These are phyloP conservation scores for Aspergillus nidulans DNA, from an alignment of 495 filamentous ascomycete genomes.

Conservation along the genomic window DNA sequence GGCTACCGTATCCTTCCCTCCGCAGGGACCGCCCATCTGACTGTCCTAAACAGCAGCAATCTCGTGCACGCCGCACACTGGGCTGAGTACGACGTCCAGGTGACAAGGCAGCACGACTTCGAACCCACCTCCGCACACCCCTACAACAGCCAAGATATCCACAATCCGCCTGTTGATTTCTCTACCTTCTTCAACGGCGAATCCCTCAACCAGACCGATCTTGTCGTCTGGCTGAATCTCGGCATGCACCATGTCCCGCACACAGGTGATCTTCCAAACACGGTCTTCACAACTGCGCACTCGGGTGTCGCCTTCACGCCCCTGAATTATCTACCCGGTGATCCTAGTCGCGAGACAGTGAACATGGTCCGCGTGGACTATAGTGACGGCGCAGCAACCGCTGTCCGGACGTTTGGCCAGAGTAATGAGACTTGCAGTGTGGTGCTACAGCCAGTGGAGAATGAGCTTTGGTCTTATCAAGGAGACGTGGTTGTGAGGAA, in stretches of 20 bases:
- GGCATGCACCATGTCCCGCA: slow-evolving; percentile 58
- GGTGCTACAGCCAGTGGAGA: slow-evolving; percentile 12
- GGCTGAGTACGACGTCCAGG: slow-evolving; percentile 46
- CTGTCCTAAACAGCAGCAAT: slow-evolving; percentile 44
- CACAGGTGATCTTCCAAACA: slow-evolving; percentile 52
- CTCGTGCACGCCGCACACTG: slow-evolving; percentile 44
- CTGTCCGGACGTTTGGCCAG: slow-evolving; percentile 35
- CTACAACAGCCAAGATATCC: slow-evolving; percentile 42
- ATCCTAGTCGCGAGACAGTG: slow-evolving; percentile 26
- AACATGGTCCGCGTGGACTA: slow-evolving; percentile 42
- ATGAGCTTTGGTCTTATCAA: slow-evolving; percentile 30
- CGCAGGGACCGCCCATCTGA: slow-evolving; percentile 41
- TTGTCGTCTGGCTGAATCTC: slow-evolving; percentile 36
- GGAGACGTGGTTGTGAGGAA: slow-evolving; percentile 44
- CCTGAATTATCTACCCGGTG: slow-evolving; percentile 39
- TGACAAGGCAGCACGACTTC: slow-evolving; percentile 49
- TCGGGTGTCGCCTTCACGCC: slow-evolving; percentile 43
- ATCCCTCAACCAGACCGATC: slow-evolving; percentile 47
- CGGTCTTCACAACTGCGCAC: slow-evolving; percentile 44
- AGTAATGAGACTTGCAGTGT: slow-evolving; percentile 21
- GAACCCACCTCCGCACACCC: slow-evolving; percentile 45
- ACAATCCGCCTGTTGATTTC: slow-evolving; percentile 52
- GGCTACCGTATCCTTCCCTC: slow-evolving; percentile 51
- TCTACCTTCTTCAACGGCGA: slow-evolving; percentile 53
- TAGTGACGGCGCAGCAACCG: slow-evolving; percentile 26